Base-by-base conservation (phyloP, 768 basidiomycete species). In the Melanogaster broomeanus region DNA sequence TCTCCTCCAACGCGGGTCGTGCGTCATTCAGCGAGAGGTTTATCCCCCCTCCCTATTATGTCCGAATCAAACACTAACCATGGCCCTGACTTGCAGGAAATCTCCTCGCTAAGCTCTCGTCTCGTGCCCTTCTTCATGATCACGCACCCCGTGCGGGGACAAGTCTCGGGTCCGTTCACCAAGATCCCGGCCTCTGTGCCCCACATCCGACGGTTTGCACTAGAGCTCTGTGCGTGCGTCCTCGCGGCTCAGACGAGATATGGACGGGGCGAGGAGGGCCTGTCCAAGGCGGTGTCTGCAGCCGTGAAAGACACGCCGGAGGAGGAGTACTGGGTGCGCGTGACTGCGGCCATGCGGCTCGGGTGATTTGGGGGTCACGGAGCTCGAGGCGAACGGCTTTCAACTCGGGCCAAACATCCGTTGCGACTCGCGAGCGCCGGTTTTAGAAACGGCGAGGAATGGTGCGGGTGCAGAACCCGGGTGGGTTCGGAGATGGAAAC, bases 51-150 rank as follows among this genome's bases (percentile, higher is more conserved):
- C 16, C 16, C n/a, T n/a, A n/a, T n/a, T n/a, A n/a, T n/a, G n/a
- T n/a, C n/a, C 24, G 48, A 51, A 51, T 34, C 25, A 28, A 51
- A 31, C 46, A 48, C 42, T 56, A 45, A 60, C 24, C 39, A 22
- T 31, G 45, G 40, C 46, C 54, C 52, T 62, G 51, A 53, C 53
- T 31, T 40, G 28, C 66, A 86, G 85, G 66, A 73, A n/a, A 65
- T 82, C 56, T 42, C 69, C 34, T 61, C 74, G 40, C 67, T 93
- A 42, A 74, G 76, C 52, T 76, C 81, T 16, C 83, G 87, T 21
- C 73, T 96, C 7, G 70, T 78, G 10, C 93, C 93, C 18, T 97
- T 84, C 71, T 98, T 97, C 72, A 76, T 75, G 61, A 77, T 95
- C 40, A 73, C 70, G 10, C 93, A 97, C 65, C 76, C 90, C n/a